Evolutionary conservation across 108 stramenopile species (phyloP).

Genomic region (Pseudonitzschia pungens): DNA sequence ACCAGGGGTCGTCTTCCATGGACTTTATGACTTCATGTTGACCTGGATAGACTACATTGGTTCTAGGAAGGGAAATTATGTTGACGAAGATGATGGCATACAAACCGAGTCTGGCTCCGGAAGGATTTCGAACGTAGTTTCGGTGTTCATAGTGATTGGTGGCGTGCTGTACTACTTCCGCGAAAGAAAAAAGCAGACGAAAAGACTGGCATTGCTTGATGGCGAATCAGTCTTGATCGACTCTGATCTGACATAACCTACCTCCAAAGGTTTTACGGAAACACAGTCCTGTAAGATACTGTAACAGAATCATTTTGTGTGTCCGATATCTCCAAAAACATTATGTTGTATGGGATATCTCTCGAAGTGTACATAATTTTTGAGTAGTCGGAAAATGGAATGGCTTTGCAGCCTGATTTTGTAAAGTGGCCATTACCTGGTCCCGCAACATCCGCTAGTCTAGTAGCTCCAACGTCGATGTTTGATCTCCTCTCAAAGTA

Average conservation of each 20-base stretch:
- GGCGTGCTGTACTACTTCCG: slow-evolving; percentile 34
- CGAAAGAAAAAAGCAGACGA: slow-evolving; percentile 31
- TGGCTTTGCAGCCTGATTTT: too few relatives aligned
- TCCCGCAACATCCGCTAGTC: too few relatives aligned
- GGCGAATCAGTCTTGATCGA: slow-evolving; percentile 1
- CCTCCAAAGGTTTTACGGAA: neutral
- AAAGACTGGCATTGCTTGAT: slow-evolving; percentile 38
- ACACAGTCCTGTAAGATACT: neutral
- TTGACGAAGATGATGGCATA: slow-evolving; percentile 9
- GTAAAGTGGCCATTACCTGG: too few relatives aligned
- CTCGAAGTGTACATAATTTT: too few relatives aligned
- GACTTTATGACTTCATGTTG: slow-evolving; percentile 76
- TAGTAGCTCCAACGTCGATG: too few relatives aligned
- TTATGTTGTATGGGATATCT: too few relatives aligned
- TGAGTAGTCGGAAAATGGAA: too few relatives aligned
- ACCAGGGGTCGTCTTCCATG: slow-evolving; percentile 82
- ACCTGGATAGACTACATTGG: slow-evolving; percentile 67
- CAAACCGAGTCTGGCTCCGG: slow-evolving; percentile 7
- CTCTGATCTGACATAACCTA: slow-evolving; percentile 1
- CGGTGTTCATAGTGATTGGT: slow-evolving; percentile 24
- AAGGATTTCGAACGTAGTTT: slow-evolving; percentile 26
- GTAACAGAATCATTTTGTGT: neutral
- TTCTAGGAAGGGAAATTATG: slow-evolving; percentile 23
- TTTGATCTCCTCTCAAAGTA: too few relatives aligned
- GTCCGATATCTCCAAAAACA: neutral